phyloP scores from a whole-genome alignment of 768 basidiomycete genomes.

The Lactarius tabidus region DNA sequence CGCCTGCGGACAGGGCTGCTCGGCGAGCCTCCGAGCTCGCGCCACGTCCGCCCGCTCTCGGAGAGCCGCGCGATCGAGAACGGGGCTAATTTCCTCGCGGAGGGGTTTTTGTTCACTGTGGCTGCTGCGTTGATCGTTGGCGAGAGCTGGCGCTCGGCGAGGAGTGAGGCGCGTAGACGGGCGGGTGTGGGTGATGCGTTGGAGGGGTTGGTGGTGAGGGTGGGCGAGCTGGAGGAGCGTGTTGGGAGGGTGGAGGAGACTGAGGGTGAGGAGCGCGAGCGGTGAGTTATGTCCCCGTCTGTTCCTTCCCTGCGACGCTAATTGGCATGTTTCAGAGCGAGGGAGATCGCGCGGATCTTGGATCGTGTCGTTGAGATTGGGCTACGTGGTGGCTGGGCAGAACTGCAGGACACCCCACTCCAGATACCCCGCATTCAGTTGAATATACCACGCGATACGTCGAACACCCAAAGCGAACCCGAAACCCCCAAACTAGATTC shows the following conservation, averaged over 20 bases:
- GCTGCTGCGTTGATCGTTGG: constrained; percentile 70
- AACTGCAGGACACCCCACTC: constrained; percentile 58
- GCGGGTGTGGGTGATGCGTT: constrained; percentile 69
- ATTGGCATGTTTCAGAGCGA: not conserved
- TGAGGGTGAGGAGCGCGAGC: constrained; percentile 40
- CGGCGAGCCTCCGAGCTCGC: constrained; percentile 58
- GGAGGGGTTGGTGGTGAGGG: constrained; percentile 47
- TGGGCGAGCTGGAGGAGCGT: constrained; percentile 48
- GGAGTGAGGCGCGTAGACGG: constrained; percentile 64
- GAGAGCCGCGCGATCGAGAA: constrained; percentile 84
- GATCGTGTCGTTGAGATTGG: constrained; percentile 68
- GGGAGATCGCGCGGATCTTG: constrained; percentile 58
- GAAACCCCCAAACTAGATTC: not conserved
- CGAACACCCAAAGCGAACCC: no score
- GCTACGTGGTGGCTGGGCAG: constrained; percentile 57
- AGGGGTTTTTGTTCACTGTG: constrained; percentile 79
- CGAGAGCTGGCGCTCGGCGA: constrained; percentile 71
- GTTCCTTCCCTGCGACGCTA: no score
- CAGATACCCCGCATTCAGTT: constrained; percentile 41
- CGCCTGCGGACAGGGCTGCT: constrained; percentile 70
- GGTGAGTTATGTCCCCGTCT: constrained; percentile 33
- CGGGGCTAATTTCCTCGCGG: constrained; percentile 79
- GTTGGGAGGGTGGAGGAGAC: constrained; percentile 42
- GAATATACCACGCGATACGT: not conserved
- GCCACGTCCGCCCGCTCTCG: constrained; percentile 69